These are phyloP conservation scores for Annulohypoxylon maeteangense DNA, from an alignment of 495 filamentous ascomycete species.

Conservation along the genomic window DNA sequence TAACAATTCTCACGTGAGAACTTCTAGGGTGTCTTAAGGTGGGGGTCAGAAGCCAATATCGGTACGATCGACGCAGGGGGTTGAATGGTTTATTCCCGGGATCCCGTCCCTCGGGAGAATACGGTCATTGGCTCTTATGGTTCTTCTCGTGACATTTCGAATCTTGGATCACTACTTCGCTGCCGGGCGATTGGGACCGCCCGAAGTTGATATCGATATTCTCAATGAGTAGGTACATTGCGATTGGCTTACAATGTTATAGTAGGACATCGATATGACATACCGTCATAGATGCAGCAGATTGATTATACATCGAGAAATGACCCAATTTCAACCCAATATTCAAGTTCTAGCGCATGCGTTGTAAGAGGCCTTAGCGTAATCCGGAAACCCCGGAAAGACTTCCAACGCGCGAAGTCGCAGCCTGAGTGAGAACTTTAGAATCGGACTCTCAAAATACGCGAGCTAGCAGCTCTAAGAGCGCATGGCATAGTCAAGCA, in stretches of 20 bases:
- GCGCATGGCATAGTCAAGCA: background rate
- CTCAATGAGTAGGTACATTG: background rate
- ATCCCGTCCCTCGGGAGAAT: constrained; percentile 29
- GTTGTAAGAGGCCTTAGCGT: constrained; percentile 12
- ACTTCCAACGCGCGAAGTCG: constrained; percentile 19
- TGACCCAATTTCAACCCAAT: constrained; percentile 6
- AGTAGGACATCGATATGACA: background rate
- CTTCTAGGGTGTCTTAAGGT: constrained; percentile 23
- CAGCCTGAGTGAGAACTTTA: constrained; percentile 4
- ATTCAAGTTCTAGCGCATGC: background rate
- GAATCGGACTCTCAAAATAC: constrained; percentile 2
- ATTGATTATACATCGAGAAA: constrained; percentile 1
- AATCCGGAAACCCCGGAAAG: constrained; percentile 35
- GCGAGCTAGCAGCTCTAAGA: background rate
- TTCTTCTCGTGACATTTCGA: constrained; percentile 14
- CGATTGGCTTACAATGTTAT: background rate
- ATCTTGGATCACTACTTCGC: constrained; percentile 7
- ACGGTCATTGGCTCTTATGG: constrained; percentile 25
- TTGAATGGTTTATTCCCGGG: constrained; percentile 35
- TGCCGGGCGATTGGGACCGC: background rate
- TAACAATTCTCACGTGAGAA: constrained; percentile 34
- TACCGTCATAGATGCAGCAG: background rate
- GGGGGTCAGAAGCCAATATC: constrained; percentile 38
- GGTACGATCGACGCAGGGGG: constrained; percentile 44
- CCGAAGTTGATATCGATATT: background rate